These are phyloP conservation scores for Ustilago hordei DNA, from an alignment of 1,284 basidiomycete genomes.

Conservation along the genomic window DNA sequence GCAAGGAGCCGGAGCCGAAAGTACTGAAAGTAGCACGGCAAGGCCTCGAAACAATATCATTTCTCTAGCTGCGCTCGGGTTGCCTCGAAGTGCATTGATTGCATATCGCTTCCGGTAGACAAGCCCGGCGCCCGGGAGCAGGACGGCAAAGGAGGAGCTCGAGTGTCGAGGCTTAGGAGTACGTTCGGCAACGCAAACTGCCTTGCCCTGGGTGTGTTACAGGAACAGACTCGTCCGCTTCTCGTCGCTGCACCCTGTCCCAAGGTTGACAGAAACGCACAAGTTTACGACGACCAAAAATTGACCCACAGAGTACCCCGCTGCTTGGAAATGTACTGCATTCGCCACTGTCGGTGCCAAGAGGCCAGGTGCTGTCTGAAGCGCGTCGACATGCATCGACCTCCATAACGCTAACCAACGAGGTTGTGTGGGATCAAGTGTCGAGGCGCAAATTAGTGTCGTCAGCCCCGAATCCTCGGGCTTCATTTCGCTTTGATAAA, in stretches of 20 bases:
- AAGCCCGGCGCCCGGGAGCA: background rate
- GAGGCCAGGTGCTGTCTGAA: background rate
- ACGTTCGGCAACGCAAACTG: background rate
- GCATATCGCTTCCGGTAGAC: background rate
- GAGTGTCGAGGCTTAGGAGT: constrained; percentile 1
- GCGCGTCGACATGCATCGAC: background rate
- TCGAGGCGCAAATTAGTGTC: background rate
- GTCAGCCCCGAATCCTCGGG: background rate
- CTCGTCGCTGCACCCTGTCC: background rate
- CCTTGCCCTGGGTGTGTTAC: background rate
- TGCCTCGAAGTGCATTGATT: background rate
- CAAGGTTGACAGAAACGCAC: background rate
- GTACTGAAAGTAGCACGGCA: background rate
- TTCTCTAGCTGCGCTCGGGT: background rate
- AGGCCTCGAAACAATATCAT: background rate
- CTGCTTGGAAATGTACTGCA: background rate
- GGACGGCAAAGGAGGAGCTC: background rate
- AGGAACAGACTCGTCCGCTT: background rate
- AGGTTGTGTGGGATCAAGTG: background rate
- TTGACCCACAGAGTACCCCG: background rate
- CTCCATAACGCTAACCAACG: background rate
- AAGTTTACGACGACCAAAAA: background rate
- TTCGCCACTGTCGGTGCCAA: background rate
- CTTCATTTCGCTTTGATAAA: background rate
- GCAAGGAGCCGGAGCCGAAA: background rate